Evolutionary conservation across 768 basidiomycete genomes (phyloP).

Genomic region (Lactarius hengduanensis): DNA sequence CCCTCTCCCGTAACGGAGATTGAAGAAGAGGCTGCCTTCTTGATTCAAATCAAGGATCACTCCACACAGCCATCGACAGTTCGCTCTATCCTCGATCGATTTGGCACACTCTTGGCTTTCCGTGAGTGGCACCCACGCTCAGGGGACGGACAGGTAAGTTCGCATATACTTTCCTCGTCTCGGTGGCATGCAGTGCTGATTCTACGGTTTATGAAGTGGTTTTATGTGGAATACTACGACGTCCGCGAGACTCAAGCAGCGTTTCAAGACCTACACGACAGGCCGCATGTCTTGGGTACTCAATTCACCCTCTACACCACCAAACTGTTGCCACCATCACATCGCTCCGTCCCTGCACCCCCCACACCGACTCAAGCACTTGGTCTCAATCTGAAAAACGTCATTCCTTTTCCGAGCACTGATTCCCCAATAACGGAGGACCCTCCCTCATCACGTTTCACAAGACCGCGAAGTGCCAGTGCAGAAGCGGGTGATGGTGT

Average conservation of each 20-base stretch:
- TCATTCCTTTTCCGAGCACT: slow-evolving; percentile 24
- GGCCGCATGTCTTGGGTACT: slow-evolving; percentile 27
- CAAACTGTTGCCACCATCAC: slow-evolving; percentile 13
- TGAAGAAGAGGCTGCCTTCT: slow-evolving; percentile 28
- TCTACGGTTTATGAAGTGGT: slow-evolving; percentile 37
- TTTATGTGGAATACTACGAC: slow-evolving; percentile 68
- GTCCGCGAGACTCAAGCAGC: slow-evolving; percentile 56
- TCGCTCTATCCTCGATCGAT: slow-evolving; percentile 24
- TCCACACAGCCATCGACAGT: slow-evolving; percentile 19
- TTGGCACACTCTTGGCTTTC: slow-evolving; percentile 26
- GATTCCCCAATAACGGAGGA: slow-evolving; percentile 11
- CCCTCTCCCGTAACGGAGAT: slow-evolving; percentile 28
- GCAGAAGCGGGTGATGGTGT: slow-evolving; percentile 30
- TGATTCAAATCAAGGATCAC: slow-evolving; percentile 26
- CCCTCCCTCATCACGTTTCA: slow-evolving; percentile 3
- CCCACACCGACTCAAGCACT: slow-evolving; percentile 9
- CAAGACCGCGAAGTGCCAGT: slow-evolving; percentile 28
- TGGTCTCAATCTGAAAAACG: slow-evolving; percentile 12
- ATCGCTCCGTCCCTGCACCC: slow-evolving; percentile 4
- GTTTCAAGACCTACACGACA: slow-evolving; percentile 47
- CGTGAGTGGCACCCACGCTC: slow-evolving; percentile 20
- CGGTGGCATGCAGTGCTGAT: neutral
- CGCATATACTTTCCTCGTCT: neutral
- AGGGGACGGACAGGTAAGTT: slow-evolving; percentile 28
- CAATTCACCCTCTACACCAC: slow-evolving; percentile 26